Evolutionary conservation across 129 eudicot species (phyloP).

Genomic region (Heracleum sosnowskyi): DNA sequence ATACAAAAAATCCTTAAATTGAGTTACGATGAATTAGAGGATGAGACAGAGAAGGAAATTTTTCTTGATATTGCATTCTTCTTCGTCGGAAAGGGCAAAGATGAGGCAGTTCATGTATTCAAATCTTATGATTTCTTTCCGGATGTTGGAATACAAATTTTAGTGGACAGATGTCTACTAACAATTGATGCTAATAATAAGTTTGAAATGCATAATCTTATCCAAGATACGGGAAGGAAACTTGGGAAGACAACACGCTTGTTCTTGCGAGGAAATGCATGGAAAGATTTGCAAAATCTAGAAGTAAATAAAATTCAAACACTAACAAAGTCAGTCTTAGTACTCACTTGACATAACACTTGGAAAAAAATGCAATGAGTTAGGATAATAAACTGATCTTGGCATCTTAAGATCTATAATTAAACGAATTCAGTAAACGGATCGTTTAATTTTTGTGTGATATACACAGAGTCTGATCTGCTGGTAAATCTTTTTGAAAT

Average conservation of each 20-base stretch:
- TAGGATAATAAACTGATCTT: no score
- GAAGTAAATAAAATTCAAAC: background rate
- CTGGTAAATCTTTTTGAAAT: no score
- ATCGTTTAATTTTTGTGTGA: no score
- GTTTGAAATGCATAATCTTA: background rate
- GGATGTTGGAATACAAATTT: background rate
- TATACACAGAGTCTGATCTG: no score
- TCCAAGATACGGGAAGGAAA: background rate
- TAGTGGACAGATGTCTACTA: background rate
- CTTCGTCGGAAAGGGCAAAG: background rate
- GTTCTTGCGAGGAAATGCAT: background rate
- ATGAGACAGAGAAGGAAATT: no score
- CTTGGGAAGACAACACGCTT: no score
- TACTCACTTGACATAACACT: no score
- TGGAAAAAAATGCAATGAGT: no score
- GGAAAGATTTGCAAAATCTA: background rate
- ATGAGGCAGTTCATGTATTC: background rate
- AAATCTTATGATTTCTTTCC: background rate
- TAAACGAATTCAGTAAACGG: no score
- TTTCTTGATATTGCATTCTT: background rate
- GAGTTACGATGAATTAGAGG: background rate
- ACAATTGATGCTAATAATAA: background rate
- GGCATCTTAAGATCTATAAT: no score
- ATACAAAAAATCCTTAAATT: background rate
- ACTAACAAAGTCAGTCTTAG: no score